Conservation (phyloP, 2,329 filamentous ascomycete genomes). For the Alternaria arbusti region DNA sequence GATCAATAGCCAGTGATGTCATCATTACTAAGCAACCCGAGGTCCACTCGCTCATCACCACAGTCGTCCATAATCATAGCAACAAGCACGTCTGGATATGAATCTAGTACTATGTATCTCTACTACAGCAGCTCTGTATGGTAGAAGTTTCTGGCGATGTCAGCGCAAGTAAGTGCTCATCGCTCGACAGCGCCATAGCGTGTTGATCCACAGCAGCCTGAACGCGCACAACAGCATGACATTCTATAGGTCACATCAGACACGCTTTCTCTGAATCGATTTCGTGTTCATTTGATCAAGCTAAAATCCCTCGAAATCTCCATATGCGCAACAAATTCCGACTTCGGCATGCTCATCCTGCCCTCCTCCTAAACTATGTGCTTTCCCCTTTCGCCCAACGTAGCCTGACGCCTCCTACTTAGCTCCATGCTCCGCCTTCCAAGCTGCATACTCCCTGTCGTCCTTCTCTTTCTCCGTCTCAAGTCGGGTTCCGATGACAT, state of each 20-base stretch:
- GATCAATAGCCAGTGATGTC: neutral
- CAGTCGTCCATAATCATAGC: neutral
- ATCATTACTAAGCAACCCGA: neutral
- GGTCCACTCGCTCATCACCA: neutral
- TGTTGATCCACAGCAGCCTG: neutral
- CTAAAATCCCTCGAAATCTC: neutral
- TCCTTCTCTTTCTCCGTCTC: constrained; percentile 2
- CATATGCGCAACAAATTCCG: neutral
- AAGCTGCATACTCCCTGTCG: neutral
- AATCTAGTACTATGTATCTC: neutral
- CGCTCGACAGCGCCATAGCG: neutral
- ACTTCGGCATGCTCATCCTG: neutral
- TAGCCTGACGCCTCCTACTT: neutral
- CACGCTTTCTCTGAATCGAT: no score
- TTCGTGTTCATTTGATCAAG: neutral
- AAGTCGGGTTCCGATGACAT: neutral
- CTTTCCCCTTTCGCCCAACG: neutral
- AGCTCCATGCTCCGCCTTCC: neutral
- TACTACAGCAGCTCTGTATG: neutral
- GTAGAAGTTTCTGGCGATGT: neutral
- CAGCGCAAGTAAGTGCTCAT: neutral
- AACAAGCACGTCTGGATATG: neutral
- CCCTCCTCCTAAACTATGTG: neutral
- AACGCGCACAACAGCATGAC: neutral
- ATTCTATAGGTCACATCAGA: no score